Base-by-base conservation (phyloP, 2,329 filamentous ascomycete species). In the Sporothrix pseudoabietina region DNA sequence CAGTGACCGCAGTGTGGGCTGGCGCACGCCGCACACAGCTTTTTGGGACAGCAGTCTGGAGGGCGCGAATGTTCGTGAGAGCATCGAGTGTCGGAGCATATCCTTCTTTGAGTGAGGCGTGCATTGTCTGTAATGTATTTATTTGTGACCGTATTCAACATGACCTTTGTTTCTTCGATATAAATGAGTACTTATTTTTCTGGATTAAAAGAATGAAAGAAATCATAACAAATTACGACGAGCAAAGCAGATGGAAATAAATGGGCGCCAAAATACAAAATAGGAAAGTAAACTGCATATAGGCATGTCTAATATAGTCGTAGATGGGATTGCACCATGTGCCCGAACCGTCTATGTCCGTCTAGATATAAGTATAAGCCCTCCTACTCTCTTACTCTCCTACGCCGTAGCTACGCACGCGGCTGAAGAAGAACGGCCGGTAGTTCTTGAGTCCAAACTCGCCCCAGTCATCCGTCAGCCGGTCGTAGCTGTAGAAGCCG, bases 401-500 rank as follows among this genome's bases (percentile, higher is more conserved):
- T 7, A 57, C 4, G 4, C 75, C 76, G 47, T 90, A 91, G 76
- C 88, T 89, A 80, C 84, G 87, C 4, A 92, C 90, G 14, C 90
- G 83, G 78, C 89, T 91, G 77, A 91, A 92, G 78, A 90, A 88
- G 78, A 88, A 92, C 0, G 89, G 85, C 80, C 89, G 90, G 73
- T 90, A 85, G 76, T 91, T 88, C 80, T 86, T 87, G 54, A 90
- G 81, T 16, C 82, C 81, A 81, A 98, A 98, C 82, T 93, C 91
- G 4, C 87, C 93, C 92, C 93, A 96, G 81, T 98, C 94, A 80
- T 97, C 94, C 8, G 94, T 97, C 78, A 97, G 81, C 77, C 88
- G 88, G 80, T 98, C 97, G 80, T 97, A 95, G 83, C 91, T 95
- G 89, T 93, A 97, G 80, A 94, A 98, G 0, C 92, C 91, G 78